These are phyloP conservation scores for Salix purpurea DNA, from an alignment of 345 rosid genomes.

Conservation along the genomic window DNA sequence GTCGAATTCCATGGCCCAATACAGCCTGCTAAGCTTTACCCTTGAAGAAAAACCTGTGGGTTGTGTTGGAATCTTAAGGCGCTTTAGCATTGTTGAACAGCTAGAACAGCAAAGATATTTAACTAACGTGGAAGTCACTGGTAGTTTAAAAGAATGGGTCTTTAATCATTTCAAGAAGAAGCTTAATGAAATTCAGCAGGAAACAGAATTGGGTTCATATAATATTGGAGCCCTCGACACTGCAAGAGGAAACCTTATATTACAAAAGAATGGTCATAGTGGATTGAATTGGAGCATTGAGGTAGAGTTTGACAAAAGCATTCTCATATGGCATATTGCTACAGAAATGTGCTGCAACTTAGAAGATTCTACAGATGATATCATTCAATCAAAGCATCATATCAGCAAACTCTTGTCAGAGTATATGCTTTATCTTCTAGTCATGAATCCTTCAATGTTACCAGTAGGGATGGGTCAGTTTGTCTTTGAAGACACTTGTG, in stretches of 20 bases:
- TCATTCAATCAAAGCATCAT: neutral
- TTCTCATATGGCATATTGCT: conserved; percentile 56
- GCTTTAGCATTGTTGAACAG: neutral
- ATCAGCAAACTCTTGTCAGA: conserved; percentile 23
- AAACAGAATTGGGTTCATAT: neutral
- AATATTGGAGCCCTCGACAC: neutral
- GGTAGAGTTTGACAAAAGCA: conserved; percentile 43
- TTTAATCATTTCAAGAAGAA: neutral
- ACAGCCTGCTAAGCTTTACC: conserved; percentile 12
- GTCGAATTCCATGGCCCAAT: conserved; percentile 15
- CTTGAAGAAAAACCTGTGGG: neutral
- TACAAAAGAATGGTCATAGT: neutral
- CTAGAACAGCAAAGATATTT: neutral
- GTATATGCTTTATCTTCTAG: conserved; percentile 33
- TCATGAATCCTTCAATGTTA: conserved; percentile 20
- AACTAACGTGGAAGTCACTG: neutral
- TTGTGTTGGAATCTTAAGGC: neutral
- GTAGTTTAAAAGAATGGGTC: neutral
- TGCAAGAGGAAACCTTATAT: neutral
- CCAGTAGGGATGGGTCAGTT: conserved; percentile 30
- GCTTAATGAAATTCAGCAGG: neutral
- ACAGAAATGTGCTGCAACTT: conserved; percentile 37
- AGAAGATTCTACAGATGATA: neutral
- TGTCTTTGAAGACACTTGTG: conserved; percentile 30
- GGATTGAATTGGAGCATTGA: conserved; percentile 7